Evolutionary conservation across 495 filamentous ascomycete species (phyloP).

Genomic region (Podospora anserina): DNA sequence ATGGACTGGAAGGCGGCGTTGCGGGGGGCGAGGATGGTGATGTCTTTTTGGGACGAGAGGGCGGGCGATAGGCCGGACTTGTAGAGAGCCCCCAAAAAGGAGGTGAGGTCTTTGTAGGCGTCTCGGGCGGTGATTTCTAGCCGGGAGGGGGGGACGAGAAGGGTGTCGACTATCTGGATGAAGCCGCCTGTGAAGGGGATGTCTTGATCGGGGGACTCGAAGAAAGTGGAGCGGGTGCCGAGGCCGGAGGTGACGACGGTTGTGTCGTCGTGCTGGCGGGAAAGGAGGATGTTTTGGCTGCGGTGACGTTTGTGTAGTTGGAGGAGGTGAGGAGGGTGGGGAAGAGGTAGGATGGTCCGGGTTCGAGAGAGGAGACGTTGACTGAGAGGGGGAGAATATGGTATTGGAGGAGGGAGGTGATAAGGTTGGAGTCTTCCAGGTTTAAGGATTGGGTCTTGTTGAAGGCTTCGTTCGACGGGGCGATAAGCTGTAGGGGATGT

Average conservation of each 20-base stretch:
- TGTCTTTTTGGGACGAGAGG: slow-evolving; percentile 40
- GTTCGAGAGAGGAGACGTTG: slow-evolving; percentile 35
- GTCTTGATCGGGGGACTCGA: slow-evolving; percentile 35
- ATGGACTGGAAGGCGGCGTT: slow-evolving; percentile 60
- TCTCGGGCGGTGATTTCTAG: slow-evolving; percentile 47
- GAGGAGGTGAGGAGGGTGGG: slow-evolving; percentile 51
- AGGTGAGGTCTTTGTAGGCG: slow-evolving; percentile 49
- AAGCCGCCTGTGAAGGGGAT: slow-evolving; percentile 59
- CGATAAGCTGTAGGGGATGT: slow-evolving; percentile 43
- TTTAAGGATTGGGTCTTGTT: slow-evolving; percentile 34
- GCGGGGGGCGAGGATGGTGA: slow-evolving; percentile 62
- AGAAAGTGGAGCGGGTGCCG: slow-evolving; percentile 31
- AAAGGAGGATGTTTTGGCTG: slow-evolving; percentile 33
- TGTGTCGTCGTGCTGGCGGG: slow-evolving; percentile 24
- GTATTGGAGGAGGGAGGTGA: slow-evolving; percentile 53
- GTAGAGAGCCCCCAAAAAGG: slow-evolving; percentile 52
- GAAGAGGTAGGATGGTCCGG: slow-evolving; percentile 47
- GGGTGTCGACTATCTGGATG: slow-evolving; percentile 58
- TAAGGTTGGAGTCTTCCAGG: slow-evolving; percentile 29
- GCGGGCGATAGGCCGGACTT: slow-evolving; percentile 40
- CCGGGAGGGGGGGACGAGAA: slow-evolving; percentile 54
- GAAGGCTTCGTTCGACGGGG: slow-evolving; percentile 59
- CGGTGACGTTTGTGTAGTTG: slow-evolving; percentile 43
- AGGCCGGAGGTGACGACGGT: slow-evolving; percentile 25
- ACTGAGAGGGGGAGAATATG: slow-evolving; percentile 59